Conservation (phyloP, 2,329 filamentous ascomycete species). For the Simplicillium aogashimaense region DNA sequence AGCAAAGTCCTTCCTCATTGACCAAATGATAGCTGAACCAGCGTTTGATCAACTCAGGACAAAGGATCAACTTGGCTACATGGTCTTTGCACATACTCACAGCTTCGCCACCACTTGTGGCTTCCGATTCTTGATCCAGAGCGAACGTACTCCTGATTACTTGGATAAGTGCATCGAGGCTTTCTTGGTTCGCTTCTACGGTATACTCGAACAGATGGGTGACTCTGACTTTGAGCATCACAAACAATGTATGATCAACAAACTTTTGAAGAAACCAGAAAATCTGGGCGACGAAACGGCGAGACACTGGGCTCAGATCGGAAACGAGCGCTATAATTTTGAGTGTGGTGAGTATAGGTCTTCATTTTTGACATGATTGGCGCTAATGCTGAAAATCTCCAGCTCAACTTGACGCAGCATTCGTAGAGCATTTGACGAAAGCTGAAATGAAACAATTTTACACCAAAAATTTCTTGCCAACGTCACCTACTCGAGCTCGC, state of each 20-base stretch:
- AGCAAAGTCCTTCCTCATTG: conserved; percentile 70
- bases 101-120: conserved; percentile 66
- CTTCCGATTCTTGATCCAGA: conserved; percentile 87
- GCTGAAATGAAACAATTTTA: conserved; percentile 73
- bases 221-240: conserved; percentile 81
- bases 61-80: conserved; percentile 94
- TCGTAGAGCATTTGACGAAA: conserved; percentile 68
- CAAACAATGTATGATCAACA: conserved; percentile 80
- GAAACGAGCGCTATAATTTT: conserved; percentile 83
- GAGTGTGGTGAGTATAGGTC: conserved; percentile 21
- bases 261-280: conserved; percentile 82
- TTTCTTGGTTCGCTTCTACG: conserved; percentile 62
- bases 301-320: conserved; percentile 78
- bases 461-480: conserved; percentile 62
- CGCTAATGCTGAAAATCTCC: too few species aligned
- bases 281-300: conserved; percentile 78
- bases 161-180: conserved; percentile 80
- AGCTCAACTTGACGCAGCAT: conserved; percentile 68
- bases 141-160: conserved; percentile 74
- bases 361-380: too few species aligned
- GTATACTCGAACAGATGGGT: conserved; percentile 63
- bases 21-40: conserved; percentile 87
- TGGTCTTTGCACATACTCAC: conserved; percentile 76
- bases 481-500: conserved; percentile 68
- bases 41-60: conserved; percentile 91